These are phyloP conservation scores for Aspergillus neoniger DNA, from an alignment of 2,329 filamentous ascomycete genomes.

Conservation along the genomic window DNA sequence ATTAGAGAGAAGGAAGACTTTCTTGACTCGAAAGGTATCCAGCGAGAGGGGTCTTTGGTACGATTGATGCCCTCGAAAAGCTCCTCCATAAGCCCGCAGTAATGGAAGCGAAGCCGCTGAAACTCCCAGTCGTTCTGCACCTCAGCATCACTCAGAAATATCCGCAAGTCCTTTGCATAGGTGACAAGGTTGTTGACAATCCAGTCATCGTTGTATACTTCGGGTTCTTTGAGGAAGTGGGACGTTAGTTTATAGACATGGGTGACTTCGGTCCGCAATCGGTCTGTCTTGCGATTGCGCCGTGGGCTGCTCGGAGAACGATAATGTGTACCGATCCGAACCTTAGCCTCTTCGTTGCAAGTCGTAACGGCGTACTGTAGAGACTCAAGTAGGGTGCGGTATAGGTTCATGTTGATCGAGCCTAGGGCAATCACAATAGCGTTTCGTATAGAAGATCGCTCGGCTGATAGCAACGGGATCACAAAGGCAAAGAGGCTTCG, in stretches of 20 bases:
- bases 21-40: conserved; percentile 96
- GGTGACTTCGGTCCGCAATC: conserved; percentile 88
- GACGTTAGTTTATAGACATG: conserved; percentile 95
- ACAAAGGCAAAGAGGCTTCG: conserved; percentile 87
- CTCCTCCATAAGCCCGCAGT: conserved; percentile 90
- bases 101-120: conserved; percentile 86
- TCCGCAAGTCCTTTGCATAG: conserved; percentile 87
- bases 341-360: conserved; percentile 86
- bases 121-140: conserved; percentile 95
- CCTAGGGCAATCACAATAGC: conserved; percentile 90
- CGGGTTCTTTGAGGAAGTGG: conserved; percentile 76
- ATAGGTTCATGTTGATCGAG: conserved; percentile 92
- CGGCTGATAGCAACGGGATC: conserved; percentile 80
- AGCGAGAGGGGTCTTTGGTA: conserved; percentile 79
- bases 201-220: conserved; percentile 84
- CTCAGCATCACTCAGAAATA: conserved; percentile 92
- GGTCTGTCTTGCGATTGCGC: conserved; percentile 79
- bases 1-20: conserved; percentile 95
- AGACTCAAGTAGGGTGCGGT: conserved; percentile 85
- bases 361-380: conserved; percentile 81
- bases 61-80: conserved; percentile 89
- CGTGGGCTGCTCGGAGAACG: conserved; percentile 80
- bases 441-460: conserved; percentile 78
- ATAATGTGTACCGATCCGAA: conserved; percentile 73
- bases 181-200: conserved; percentile 83